Evolutionary conservation across 1,284 basidiomycete genomes (phyloP), one percentile per base, ranked within the genome.

Genomic region (Anthracocystis panici-leucophaei): DNA sequence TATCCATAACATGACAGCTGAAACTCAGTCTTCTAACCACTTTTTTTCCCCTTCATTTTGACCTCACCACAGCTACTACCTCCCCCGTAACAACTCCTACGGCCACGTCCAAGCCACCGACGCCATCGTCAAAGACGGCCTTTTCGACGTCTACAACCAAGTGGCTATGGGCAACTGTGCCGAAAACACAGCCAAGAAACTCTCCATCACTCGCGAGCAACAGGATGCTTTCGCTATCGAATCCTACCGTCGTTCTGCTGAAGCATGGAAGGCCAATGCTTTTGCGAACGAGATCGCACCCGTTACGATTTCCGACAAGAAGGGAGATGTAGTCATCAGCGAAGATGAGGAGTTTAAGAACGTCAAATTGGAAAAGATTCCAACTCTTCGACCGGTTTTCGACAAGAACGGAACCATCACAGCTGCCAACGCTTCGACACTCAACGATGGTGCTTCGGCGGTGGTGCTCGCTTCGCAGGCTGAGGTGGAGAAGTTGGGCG

Each of bases 291-390:
- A 99, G 88, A 91, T 99, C 63, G 93, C 92, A 1, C 94, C 95
- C 14, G 90, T 99, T n/a, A 79, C 76, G 41, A 78, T 84, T 62
- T 49, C 64, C 18, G 96, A 97, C 88, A 93, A 93, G 88, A 97
- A 96, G 88, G 95, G 94, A 44, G 93, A 97, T 85, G 62, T 79
- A 7, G 91, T 90, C 38, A 87, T 97, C 65, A 89, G 89, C 79
- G 95, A 99, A 88, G 97, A 99, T 84, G 97, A 99, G 87, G 96
- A 99, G 86, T 98, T 94, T 90, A 98, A 86, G 79, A 86, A 86
- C 64, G 81, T 87, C 79, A 84, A 85, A 76, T 71, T 84, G 38
- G 86, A 86, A 59, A 87, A 87, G 81, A 79, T 87, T 44, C 75
- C 81, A 23, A 67, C 80, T 9, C 79, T 87, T 25, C 81, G 81